phyloP scores from a whole-genome alignment of 1,284 basidiomycete genomes.

The Macrocystidia cucumis region DNA sequence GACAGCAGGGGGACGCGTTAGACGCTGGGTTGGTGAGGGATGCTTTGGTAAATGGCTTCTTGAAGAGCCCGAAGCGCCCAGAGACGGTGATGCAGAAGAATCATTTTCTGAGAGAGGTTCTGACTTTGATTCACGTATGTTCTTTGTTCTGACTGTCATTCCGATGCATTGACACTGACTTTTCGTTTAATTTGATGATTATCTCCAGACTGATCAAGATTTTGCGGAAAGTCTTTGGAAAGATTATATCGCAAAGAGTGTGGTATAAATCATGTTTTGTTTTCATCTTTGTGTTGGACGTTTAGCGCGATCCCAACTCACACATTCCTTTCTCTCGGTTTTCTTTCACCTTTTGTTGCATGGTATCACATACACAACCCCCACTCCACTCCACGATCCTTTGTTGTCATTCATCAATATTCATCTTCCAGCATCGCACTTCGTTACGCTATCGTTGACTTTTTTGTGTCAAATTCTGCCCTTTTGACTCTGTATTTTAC shows the following conservation, averaged over 20 bases:
- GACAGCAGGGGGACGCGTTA: neutral
- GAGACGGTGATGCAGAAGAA: slow-evolving; percentile 36
- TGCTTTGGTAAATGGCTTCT: slow-evolving; percentile 10
- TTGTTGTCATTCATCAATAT: neutral
- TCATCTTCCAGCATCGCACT: neutral
- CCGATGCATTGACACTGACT: slow-evolving; percentile 6
- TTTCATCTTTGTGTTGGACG: neutral
- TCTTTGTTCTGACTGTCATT: slow-evolving; percentile 2
- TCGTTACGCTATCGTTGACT: too few relatives aligned
- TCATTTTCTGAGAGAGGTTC: slow-evolving; percentile 60
- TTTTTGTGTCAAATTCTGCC: too few relatives aligned
- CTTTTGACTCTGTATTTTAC: neutral
- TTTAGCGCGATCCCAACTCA: neutral
- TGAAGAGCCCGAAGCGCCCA: slow-evolving; percentile 10
- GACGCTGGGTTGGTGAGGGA: slow-evolving; percentile 7
- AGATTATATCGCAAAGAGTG: slow-evolving; percentile 29
- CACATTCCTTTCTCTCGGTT: neutral
- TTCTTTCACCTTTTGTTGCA: neutral
- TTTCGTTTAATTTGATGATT: slow-evolving; percentile 1
- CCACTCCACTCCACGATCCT: neutral
- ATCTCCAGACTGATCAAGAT: slow-evolving; percentile 36
- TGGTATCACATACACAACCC: neutral
- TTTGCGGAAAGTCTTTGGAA: slow-evolving; percentile 44
- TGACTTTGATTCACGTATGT: slow-evolving; percentile 65
- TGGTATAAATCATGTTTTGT: neutral